A percentile compares a stretch with the other conserved stretches of the same genome.
phyloP scores from a whole-genome alignment of 257 asterid genomes.

The Solanum paucissectum region DNA sequence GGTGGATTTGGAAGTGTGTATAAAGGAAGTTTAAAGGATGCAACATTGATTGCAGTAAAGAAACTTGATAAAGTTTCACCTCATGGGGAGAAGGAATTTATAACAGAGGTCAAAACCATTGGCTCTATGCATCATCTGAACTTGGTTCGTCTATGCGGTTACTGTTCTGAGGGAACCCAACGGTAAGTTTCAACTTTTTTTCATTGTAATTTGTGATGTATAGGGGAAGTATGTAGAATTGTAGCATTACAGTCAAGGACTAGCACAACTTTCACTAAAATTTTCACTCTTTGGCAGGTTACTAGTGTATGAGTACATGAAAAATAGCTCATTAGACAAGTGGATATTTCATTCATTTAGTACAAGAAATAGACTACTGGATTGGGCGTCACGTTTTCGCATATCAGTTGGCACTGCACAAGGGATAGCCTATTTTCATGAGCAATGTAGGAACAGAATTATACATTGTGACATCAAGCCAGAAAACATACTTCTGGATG shows the following conservation, averaged over 20 bases:
- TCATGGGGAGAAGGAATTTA: slow-evolving; percentile 78
- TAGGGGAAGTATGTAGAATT: neutral
- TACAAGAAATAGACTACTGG: slow-evolving; percentile 34
- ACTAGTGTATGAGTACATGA: slow-evolving; percentile 80
- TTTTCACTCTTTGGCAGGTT: slow-evolving; percentile 38
- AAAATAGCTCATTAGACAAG: slow-evolving; percentile 75
- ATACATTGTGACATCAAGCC: slow-evolving; percentile 89
- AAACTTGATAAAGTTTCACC: slow-evolving; percentile 74
- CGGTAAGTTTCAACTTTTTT: neutral
- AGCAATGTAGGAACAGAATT: slow-evolving; percentile 73
- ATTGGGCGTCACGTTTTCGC: slow-evolving; percentile 65
- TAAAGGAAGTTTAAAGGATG: slow-evolving; percentile 64
- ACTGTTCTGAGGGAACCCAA: slow-evolving; percentile 57
- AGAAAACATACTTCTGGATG: slow-evolving; percentile 73
- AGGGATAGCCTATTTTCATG: slow-evolving; percentile 84
- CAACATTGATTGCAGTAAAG: slow-evolving; percentile 69
- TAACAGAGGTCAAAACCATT: slow-evolving; percentile 81
- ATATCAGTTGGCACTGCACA: slow-evolving; percentile 79
- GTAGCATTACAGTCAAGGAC: neutral
- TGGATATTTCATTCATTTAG: slow-evolving; percentile 62
- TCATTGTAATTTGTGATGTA: neutral
- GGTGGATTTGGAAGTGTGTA: slow-evolving; percentile 93
- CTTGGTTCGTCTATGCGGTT: slow-evolving; percentile 74
- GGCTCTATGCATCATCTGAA: slow-evolving; percentile 94
- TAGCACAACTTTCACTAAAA: neutral